phyloP scores from a whole-genome alignment of 345 rosid genomes.

The Iberis pinnata region DNA sequence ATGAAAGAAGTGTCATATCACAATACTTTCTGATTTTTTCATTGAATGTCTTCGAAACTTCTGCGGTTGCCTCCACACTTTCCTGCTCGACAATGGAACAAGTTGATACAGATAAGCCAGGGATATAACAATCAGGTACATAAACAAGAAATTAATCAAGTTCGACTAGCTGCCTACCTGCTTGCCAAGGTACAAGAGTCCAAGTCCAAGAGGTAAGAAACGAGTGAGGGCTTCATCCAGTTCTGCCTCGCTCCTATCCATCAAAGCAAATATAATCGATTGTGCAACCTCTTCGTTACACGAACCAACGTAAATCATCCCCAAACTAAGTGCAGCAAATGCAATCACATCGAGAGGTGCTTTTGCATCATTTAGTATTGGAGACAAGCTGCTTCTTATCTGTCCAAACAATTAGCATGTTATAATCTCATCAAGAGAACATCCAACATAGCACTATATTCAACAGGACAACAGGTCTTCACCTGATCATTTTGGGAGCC shows the following conservation, averaged over 20 bases:
- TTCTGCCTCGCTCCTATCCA: constrained; percentile 81
- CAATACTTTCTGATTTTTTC: constrained; percentile 87
- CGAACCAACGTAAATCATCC: constrained; percentile 84
- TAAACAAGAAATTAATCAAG: constrained; percentile 11
- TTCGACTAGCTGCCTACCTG: constrained; percentile 45
- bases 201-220: constrained; percentile 87
- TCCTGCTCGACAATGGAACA: constrained; percentile 43
- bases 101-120: constrained; percentile 16
- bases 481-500: constrained; percentile 80
- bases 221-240: constrained; percentile 74
- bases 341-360: constrained; percentile 79
- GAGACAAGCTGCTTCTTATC: constrained; percentile 56
- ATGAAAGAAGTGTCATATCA: constrained; percentile 85
- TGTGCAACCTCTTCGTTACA: constrained; percentile 96
- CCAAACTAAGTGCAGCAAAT: constrained; percentile 82
- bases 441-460: neutral
- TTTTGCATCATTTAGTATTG: constrained; percentile 63
- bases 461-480: constrained; percentile 13
- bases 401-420: constrained; percentile 32
- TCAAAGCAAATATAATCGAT: constrained; percentile 74
- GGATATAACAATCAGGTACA: constrained; percentile 9
- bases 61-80: constrained; percentile 86
- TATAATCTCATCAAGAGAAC: constrained; percentile 1
- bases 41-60: constrained; percentile 88
- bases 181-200: constrained; percentile 93